Conservation (phyloP, 352 stramenopile species). For the Phytopythium oedochilum region DNA sequence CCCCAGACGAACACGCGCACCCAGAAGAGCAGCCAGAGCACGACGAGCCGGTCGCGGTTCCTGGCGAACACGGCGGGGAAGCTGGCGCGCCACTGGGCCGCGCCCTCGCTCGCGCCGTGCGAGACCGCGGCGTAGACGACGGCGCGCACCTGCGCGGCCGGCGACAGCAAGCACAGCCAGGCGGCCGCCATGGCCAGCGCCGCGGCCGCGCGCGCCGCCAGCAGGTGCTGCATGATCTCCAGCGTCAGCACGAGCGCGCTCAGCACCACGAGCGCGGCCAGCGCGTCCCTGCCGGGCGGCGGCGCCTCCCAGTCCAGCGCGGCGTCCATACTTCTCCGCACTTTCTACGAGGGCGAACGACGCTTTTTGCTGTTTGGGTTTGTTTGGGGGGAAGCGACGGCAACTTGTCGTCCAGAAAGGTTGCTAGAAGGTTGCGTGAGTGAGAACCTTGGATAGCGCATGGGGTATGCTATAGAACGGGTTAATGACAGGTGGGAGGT, state of each 20-base stretch:
- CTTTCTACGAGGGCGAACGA: too few species aligned
- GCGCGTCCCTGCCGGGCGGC: constrained; percentile 9
- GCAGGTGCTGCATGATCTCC: constrained; percentile 51
- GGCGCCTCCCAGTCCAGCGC: too few species aligned
- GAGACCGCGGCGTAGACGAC: constrained; percentile 36
- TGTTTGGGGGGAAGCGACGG: too few species aligned
- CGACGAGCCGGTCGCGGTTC: constrained; percentile 25
- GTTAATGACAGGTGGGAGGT: not conserved
- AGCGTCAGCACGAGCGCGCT: constrained; percentile 43
- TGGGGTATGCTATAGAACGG: not conserved
- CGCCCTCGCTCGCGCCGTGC: constrained; percentile 30
- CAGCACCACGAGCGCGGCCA: constrained; percentile 47
- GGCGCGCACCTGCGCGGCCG: constrained; percentile 37
- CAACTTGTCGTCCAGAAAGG: constrained; percentile 2
- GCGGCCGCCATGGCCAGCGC: constrained; percentile 28
- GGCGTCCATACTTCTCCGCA: too few species aligned
- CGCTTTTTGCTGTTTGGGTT: too few species aligned
- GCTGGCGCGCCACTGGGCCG: constrained; percentile 24
- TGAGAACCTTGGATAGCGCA: not conserved
- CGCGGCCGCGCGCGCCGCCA: constrained; percentile 36
- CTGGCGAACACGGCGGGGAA: constrained; percentile 31
- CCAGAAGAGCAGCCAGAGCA: constrained; percentile 51
- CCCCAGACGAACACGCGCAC: constrained; percentile 63
- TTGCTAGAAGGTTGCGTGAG: constrained; percentile 1
- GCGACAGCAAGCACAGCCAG: constrained; percentile 28